A percentile compares a stretch with the other conserved stretches of the same genome.
Evolutionary conservation across 2,329 filamentous ascomycete genomes (phyloP).

Genomic region (Aspergillus sp.): DNA sequence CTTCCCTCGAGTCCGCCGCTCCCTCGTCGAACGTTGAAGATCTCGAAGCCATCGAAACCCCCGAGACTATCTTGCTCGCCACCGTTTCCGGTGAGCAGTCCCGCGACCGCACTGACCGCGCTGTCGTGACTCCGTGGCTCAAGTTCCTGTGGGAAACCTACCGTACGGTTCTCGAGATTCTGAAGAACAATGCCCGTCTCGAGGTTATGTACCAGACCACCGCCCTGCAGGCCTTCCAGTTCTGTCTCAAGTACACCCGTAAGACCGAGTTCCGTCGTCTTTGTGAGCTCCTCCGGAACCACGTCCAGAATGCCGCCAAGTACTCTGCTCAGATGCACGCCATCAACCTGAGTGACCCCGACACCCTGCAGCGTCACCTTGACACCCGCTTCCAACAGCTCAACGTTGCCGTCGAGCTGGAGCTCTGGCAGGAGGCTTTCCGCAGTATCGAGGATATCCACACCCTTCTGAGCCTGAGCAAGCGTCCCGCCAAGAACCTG

Average conservation of each 20-base stretch:
- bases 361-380: slow-evolving; percentile 92
- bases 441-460: slow-evolving; percentile 98
- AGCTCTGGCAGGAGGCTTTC: slow-evolving; percentile 99
- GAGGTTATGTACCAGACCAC: slow-evolving; percentile 98
- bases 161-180: slow-evolving; percentile 93
- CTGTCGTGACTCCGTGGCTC: slow-evolving; percentile 97
- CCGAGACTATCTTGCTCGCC: slow-evolving; percentile 93
- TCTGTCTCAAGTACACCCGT: slow-evolving; percentile 94
- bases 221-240: slow-evolving; percentile 95
- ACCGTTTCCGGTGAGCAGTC: slow-evolving; percentile 98
- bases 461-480: slow-evolving; percentile 93
- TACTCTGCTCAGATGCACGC: slow-evolving; percentile 99
- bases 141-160: slow-evolving; percentile 99
- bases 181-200: slow-evolving; percentile 96
- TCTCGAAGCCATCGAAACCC: slow-evolving; percentile 92
- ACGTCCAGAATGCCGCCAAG: slow-evolving; percentile 97
- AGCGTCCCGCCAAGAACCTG: slow-evolving; percentile 94
- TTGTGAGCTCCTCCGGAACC: slow-evolving; percentile 95
- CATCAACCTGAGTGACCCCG: slow-evolving; percentile 96
- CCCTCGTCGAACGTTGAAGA: slow-evolving; percentile 78
- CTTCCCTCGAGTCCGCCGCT: slow-evolving; percentile 68
- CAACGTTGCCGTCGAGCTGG: slow-evolving; percentile 94
- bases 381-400: slow-evolving; percentile 98
- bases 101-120: slow-evolving; percentile 91
- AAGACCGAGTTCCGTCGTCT: slow-evolving; percentile 99